Evolutionary conservation across 805 yeast genomes (phyloP), one percentile per base, ranked within the genome.

Genomic region (Lipomyces japonicus): DNA sequence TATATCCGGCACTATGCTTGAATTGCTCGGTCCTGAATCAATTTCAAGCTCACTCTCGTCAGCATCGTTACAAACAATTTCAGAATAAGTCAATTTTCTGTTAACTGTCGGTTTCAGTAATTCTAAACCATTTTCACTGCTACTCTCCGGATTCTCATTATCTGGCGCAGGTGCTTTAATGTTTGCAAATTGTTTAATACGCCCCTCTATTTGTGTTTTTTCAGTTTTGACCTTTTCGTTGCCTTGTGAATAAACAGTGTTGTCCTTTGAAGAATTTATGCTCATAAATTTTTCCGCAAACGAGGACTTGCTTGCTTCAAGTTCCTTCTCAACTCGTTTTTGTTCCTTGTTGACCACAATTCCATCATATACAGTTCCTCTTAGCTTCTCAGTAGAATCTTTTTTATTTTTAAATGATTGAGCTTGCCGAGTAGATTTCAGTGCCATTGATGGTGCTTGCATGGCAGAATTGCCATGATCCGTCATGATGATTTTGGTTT

Each of bases 381-480:
- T n/a, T 2, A 42, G 40, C 9, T 10, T 18, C n/a, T 42, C 47
- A 3, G 14, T 6, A 12, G 31, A 23, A 3, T 34, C 26, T 16
- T 16, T 21, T 3, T n/a, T 23, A 14, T 19, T 23, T 19, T 30
- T 32, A 14, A 7, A 21, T 2, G 35, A 24, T 7, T 25, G 34
- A 3, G 51, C 51, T 32, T 19, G 24, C 22, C 42, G 31, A 7
- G 53, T 48, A 10, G 56, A 50, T 23, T 39, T 45, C 38, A 49
- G 25, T 3, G 30, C 23, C 51, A 40, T 14, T 1, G 53, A 22
- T 22, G 53, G 53, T 25, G 53, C 51, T 10, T 22, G 30, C n/a
- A n/a, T 14, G 16, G 37, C 38, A 12, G 25, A 28, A 24, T 7
- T n/a, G 19, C 4, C 36, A 18, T 19, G 16, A 10, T 6, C 23